phyloP scores from a whole-genome alignment of 164 flowering plant species.

The Chimonanthus salicifolius region DNA sequence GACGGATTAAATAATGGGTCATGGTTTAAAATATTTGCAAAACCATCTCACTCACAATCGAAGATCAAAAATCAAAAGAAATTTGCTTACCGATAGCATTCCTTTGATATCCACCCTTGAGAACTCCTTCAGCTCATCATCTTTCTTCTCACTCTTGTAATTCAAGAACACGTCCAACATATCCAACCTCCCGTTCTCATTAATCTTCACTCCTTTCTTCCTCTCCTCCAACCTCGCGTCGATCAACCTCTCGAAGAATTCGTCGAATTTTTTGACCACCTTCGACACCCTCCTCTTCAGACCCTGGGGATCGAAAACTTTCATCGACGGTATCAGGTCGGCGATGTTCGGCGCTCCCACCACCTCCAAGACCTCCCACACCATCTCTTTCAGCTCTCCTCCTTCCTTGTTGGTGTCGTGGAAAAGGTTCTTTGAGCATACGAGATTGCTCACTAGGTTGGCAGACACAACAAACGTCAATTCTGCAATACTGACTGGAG shows the following conservation, averaged over 20 bases:
- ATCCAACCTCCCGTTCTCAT: conserved; percentile 27
- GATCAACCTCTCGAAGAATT: conserved; percentile 28
- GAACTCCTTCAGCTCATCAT: conserved; percentile 25
- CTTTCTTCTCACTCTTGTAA: conserved; percentile 24
- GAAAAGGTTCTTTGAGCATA: conserved; percentile 27
- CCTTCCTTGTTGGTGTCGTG: conserved; percentile 21
- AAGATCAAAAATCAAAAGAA: too few species aligned
- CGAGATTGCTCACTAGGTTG: conserved; percentile 27
- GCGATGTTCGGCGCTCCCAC: conserved; percentile 30
- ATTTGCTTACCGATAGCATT: conserved; percentile 24
- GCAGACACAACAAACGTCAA: conserved; percentile 21
- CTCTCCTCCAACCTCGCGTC: conserved; percentile 28
- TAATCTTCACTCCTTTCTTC: conserved; percentile 19
- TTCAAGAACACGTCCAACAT: conserved; percentile 31
- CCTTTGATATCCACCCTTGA: conserved; percentile 30
- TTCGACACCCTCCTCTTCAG: conserved; percentile 24
- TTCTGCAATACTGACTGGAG: conserved; percentile 20
- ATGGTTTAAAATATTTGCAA: too few species aligned
- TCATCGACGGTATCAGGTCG: conserved; percentile 25
- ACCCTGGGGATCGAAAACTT: conserved; percentile 27
- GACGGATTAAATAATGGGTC: too few species aligned
- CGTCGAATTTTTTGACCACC: conserved; percentile 25
- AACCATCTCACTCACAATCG: too few species aligned
- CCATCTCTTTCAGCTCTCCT: conserved; percentile 27
- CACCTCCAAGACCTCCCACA: conserved; percentile 26